Percentiles rank a stretch among this genome's conserved stretches.
phyloP scores from a whole-genome alignment of 768 basidiomycete species.

The Serendipita sp. region DNA sequence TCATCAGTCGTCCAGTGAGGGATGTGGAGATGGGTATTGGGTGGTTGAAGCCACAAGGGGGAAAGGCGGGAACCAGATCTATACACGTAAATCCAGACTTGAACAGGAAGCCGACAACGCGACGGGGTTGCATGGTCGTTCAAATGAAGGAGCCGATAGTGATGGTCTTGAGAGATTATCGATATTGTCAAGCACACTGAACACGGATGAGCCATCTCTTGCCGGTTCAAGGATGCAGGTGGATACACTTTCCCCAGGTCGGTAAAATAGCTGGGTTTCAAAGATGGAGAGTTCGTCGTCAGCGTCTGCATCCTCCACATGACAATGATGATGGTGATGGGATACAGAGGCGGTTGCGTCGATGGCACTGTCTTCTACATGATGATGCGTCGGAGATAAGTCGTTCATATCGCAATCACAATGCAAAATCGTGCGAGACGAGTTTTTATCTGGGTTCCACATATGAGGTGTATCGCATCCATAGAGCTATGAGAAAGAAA shows the following conservation, averaged over 20 bases:
- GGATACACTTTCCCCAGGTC: neutral
- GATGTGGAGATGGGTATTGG: too few relatives aligned
- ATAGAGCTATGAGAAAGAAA: neutral
- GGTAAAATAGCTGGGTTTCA: neutral
- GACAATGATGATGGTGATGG: neutral
- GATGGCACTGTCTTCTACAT: neutral
- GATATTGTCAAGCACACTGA: too few relatives aligned
- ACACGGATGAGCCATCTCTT: neutral
- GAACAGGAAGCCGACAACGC: too few relatives aligned
- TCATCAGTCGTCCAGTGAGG: too few relatives aligned
- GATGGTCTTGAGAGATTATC: too few relatives aligned
- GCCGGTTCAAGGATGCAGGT: neutral
- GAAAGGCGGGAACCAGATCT: too few relatives aligned
- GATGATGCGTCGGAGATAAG: neutral
- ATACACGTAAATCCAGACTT: too few relatives aligned
- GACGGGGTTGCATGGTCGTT: too few relatives aligned
- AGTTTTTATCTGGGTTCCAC: conserved; percentile 3
- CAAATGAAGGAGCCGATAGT: too few relatives aligned
- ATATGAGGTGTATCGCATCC: conserved; percentile 1
- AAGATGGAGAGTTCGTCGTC: neutral
- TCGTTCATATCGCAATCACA: neutral
- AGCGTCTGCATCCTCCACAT: neutral
- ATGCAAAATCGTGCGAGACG: neutral
- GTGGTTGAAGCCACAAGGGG: too few relatives aligned
- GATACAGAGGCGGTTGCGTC: too few relatives aligned